phyloP scores from a whole-genome alignment of 257 asterid genomes.

The Solanum bulbocastanum region DNA sequence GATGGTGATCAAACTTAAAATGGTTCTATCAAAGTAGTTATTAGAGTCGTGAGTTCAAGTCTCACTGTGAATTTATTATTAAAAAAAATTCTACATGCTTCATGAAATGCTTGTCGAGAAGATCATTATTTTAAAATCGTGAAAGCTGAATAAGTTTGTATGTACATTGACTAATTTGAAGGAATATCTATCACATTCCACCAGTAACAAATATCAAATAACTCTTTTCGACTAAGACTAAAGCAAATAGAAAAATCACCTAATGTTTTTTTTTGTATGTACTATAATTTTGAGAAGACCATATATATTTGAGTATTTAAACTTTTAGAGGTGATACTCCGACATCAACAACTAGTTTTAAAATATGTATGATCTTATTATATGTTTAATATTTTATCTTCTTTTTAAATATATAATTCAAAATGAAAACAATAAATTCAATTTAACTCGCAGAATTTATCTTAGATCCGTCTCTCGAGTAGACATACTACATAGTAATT shows the following conservation, averaged over 20 bases:
- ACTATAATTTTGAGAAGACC: not conserved
- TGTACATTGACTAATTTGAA: no score
- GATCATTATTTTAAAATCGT: no score
- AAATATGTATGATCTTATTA: not conserved
- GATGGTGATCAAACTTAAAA: not conserved
- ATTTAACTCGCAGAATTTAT: no score
- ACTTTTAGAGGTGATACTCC: not conserved
- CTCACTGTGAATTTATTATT: no score
- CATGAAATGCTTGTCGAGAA: not conserved
- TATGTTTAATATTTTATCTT: not conserved
- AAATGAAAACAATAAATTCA: not conserved
- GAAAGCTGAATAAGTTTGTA: not conserved
- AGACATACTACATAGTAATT: no score
- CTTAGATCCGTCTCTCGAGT: not conserved
- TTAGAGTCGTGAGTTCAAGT: not conserved
- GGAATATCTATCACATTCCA: not conserved
- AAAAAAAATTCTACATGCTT: no score
- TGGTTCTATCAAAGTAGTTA: not conserved
- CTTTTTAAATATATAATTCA: not conserved
- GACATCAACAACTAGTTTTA: not conserved
- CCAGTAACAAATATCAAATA: no score
- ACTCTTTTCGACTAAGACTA: not conserved
- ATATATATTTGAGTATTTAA: no score
- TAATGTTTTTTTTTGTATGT: no score
- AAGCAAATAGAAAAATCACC: no score